Evolutionary conservation across 345 rosid genomes (phyloP).

Genomic region (Conringia planisiliqua): DNA sequence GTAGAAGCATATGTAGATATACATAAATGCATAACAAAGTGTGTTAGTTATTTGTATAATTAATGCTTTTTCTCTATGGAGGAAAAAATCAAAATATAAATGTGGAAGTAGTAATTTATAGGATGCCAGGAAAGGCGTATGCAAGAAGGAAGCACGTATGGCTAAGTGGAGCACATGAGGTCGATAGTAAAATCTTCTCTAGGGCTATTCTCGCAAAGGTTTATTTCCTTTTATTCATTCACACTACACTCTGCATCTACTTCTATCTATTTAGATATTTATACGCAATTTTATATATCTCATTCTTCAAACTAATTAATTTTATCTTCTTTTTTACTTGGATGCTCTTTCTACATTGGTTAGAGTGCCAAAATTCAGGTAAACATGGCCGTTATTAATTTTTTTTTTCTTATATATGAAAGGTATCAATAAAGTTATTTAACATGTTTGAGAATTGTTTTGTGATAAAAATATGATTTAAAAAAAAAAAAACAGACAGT

Average conservation of each 20-base stretch:
- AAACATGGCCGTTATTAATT: background rate
- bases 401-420: background rate
- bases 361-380: conserved; percentile 32
- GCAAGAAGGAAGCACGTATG: conserved; percentile 75
- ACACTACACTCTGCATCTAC: background rate
- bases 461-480: background rate
- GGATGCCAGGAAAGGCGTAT: conserved; percentile 95
- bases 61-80: background rate
- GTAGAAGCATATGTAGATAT: conserved; percentile 14
- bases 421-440: background rate
- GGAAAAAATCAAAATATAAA: background rate
- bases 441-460: background rate
- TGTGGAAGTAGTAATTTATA: conserved; percentile 28
- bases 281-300: background rate
- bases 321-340: background rate
- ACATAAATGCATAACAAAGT: conserved; percentile 20
- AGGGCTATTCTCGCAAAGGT: conserved; percentile 99
- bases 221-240: background rate
- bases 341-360: conserved; percentile 1
- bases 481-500: conserved; percentile 64
- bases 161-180: conserved; percentile 82
- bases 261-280: background rate
- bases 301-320: background rate
- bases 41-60: conserved; percentile 8
- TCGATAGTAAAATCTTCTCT: conserved; percentile 84